Conservation (phyloP, 75 land plant genomes). For the Cupressus sempervirens region DNA sequence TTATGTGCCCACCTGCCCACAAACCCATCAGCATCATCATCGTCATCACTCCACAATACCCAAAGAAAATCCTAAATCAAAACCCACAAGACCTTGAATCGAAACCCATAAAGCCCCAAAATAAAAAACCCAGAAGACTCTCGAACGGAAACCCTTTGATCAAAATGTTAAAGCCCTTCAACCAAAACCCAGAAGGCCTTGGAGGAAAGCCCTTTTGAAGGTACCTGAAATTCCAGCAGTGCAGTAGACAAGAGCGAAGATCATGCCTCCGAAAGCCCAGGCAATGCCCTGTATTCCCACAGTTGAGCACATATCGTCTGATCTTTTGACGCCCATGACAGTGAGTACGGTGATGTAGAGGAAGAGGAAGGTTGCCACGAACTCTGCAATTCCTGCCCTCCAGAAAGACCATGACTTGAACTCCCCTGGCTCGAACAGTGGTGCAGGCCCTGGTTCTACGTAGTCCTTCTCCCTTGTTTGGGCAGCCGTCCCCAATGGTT, state of each 20-base stretch:
- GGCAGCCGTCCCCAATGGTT: conserved; percentile 43
- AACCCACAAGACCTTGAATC: too few species aligned
- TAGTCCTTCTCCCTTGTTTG: conserved; percentile 45
- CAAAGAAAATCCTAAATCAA: neutral
- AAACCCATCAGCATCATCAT: conserved; percentile 31
- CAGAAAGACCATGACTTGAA: too few species aligned
- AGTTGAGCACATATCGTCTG: conserved; percentile 2
- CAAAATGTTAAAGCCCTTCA: too few species aligned
- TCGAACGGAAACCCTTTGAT: too few species aligned
- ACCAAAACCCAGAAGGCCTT: conserved; percentile 16
- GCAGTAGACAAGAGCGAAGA: conserved; percentile 43
- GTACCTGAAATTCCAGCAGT: conserved; percentile 59
- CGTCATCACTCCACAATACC: conserved; percentile 31
- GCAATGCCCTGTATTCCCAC: conserved; percentile 61
- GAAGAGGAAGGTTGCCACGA: too few species aligned
- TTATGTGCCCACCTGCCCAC: conserved; percentile 27
- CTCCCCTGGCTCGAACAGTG: conserved; percentile 19
- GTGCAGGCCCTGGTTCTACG: conserved; percentile 50
- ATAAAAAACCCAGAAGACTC: too few species aligned
- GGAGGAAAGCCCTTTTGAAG: too few species aligned
- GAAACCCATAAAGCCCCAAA: too few species aligned
- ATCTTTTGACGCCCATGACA: too few species aligned
- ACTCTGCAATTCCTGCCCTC: too few species aligned
- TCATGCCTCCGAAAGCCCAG: conserved; percentile 40
- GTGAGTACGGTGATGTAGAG: too few species aligned